Percentiles rank a stretch among this genome's conserved stretches.
Evolutionary conservation across 2,329 filamentous ascomycete genomes (phyloP).

Genomic region (Karstenula rhodostoma): DNA sequence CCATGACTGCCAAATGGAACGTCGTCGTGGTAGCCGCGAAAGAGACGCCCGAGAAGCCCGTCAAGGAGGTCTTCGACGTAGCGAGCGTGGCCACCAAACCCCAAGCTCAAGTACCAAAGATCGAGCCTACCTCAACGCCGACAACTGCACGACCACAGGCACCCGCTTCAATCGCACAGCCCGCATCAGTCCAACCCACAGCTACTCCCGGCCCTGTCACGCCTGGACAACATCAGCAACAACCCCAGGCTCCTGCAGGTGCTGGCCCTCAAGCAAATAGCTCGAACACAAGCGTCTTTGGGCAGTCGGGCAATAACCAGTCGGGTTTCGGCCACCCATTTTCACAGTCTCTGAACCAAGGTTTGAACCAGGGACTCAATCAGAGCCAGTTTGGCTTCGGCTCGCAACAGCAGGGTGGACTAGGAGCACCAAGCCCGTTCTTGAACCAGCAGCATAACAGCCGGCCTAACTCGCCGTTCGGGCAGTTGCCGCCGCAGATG

Average conservation of each 20-base stretch:
- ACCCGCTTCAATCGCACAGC: conserved; percentile 3
- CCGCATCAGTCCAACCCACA: conserved; percentile 16
- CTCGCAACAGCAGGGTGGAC: conserved; percentile 1
- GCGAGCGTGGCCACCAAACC: conserved; percentile 71
- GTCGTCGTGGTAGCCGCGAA: conserved; percentile 81
- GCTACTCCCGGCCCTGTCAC: conserved; percentile 15
- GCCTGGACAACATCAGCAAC: conserved; percentile 27
- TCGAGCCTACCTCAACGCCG: conserved; percentile 25
- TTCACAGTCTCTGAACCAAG: conserved; percentile 9
- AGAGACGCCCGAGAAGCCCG: conserved; percentile 85
- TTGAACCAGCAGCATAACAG: conserved; percentile 16
- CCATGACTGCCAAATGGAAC: conserved; percentile 74
- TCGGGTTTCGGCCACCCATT: conserved; percentile 1
- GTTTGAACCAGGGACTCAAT: conserved; percentile 1
- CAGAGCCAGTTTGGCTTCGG: conserved; percentile 5
- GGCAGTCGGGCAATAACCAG: conserved; percentile 18
- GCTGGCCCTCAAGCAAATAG: conserved; percentile 27
- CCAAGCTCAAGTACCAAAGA: conserved; percentile 27
- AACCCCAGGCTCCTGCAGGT: conserved; percentile 17
- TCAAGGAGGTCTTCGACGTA: conserved; percentile 85
- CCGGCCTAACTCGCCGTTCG: conserved; percentile 32
- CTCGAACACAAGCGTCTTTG: conserved; percentile 16
- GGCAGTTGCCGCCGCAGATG: conserved; percentile 24
- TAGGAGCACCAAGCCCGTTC: conserved; percentile 11
- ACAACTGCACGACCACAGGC: conserved; percentile 11